phyloP scores from a whole-genome alignment of 495 filamentous ascomycete species.

The Penicillium pulvis region DNA sequence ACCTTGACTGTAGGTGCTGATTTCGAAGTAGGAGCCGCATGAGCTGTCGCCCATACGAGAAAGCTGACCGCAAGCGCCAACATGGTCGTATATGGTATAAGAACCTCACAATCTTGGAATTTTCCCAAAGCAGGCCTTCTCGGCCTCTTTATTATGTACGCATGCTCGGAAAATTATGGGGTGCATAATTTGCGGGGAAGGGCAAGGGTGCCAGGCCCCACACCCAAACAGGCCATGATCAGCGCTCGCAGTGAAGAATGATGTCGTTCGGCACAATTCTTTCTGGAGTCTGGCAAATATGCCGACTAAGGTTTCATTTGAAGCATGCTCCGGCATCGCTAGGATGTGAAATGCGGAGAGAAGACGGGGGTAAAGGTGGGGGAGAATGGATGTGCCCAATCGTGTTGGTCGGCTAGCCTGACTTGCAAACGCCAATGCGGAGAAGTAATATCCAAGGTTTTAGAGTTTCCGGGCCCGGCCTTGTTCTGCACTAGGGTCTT shows the following conservation, averaged over 20 bases:
- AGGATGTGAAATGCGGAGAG: background rate
- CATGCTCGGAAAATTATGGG: background rate
- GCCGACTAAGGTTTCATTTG: background rate
- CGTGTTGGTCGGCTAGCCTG: background rate
- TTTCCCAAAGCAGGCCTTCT: background rate
- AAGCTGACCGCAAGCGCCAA: slow-evolving; percentile 15
- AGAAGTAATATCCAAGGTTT: background rate
- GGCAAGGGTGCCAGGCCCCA: slow-evolving; percentile 9
- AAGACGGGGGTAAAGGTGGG: background rate
- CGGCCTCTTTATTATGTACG: background rate
- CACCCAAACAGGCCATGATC: slow-evolving; percentile 19
- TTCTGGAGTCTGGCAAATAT: background rate
- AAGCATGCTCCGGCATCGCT: background rate
- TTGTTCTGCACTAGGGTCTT: background rate
- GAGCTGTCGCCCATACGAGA: slow-evolving; percentile 14
- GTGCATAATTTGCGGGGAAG: slow-evolving; percentile 20
- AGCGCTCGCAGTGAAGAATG: slow-evolving; percentile 7
- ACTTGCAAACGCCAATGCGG: background rate
- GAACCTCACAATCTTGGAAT: background rate
- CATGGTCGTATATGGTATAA: slow-evolving; percentile 10
- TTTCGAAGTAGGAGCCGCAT: slow-evolving; percentile 16
- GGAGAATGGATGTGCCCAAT: background rate
- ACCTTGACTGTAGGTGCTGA: slow-evolving; percentile 20
- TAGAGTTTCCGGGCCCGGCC: background rate
- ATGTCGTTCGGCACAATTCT: background rate